Evolutionary conservation across 2,329 filamentous ascomycete species (phyloP).

Genomic region (Cladophialophora bantiana): DNA sequence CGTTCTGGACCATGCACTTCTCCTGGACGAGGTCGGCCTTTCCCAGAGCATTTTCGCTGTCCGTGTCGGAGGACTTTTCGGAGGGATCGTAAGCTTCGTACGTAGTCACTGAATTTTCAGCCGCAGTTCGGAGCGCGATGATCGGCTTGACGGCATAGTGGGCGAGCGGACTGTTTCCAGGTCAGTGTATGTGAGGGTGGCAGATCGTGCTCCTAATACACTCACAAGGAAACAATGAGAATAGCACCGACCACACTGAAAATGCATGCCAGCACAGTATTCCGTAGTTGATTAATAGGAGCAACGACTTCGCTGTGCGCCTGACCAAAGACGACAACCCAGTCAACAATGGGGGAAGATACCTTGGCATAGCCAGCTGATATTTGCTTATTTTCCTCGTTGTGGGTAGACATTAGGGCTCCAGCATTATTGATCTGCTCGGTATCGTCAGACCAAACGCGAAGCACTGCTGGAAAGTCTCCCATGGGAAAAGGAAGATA

Average conservation of each 20-base stretch:
- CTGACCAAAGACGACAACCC: slow-evolving; percentile 83
- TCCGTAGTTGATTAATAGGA: slow-evolving; percentile 75
- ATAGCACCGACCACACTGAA: slow-evolving; percentile 82
- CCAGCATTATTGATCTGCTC: slow-evolving; percentile 65
- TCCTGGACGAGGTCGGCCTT: slow-evolving; percentile 49
- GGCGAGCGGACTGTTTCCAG: slow-evolving; percentile 65
- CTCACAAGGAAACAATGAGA: slow-evolving; percentile 54
- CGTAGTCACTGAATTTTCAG: slow-evolving; percentile 63
- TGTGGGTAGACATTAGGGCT: slow-evolving; percentile 71
- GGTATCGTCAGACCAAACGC: slow-evolving; percentile 63
- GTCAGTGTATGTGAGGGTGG: slow-evolving; percentile 47
- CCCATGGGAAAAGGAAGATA: slow-evolving; percentile 64
- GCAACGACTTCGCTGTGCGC: slow-evolving; percentile 73
- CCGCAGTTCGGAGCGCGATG: slow-evolving; percentile 74
- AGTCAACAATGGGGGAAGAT: slow-evolving; percentile 72
- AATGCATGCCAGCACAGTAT: slow-evolving; percentile 80
- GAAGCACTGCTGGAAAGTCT: slow-evolving; percentile 67
- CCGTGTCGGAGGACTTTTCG: slow-evolving; percentile 36
- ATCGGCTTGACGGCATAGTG: slow-evolving; percentile 83
- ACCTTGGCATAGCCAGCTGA: slow-evolving; percentile 79
- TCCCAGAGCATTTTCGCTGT: slow-evolving; percentile 19
- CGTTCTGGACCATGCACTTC: slow-evolving; percentile 24
- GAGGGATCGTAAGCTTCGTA: slow-evolving; percentile 60
- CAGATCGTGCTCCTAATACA: slow-evolving; percentile 54
- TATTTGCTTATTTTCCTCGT: slow-evolving; percentile 73